Evolutionary conservation across 352 stramenopile species (phyloP), one percentile per base, ranked within the genome.

Genomic region (Globisporangium lucens): DNA sequence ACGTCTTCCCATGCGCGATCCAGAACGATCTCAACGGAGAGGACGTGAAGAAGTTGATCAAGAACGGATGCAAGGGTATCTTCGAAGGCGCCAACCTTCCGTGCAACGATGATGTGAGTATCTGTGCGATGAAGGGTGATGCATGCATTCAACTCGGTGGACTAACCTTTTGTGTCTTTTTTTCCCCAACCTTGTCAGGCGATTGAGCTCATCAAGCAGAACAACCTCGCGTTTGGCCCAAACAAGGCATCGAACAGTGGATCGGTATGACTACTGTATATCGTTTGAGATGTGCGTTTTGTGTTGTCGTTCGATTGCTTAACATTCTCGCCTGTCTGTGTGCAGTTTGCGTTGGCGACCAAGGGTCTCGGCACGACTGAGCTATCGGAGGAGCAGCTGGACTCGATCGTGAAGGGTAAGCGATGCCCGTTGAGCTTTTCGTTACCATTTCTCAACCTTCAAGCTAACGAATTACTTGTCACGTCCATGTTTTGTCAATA

Each of bases 1-100:
- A 99, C 68, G 95, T 91, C 61, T 99, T 99, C 72, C 94, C 97
- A 38, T 99, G 95, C 72, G 96, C 94, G n/a, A 93, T 91, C 38
- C 93, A 98, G 76, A 95, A 98, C 72, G 89, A 98, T 58, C 88
- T 99, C 67, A 83, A 94, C 68, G 82, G 78, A 56, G 87, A 89
- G 10, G 73, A 74, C 15, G 75, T 87, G 56, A 88, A 89, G 63
- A 68, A 85, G 66, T 80, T 95, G 0, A 76, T 97, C 69, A 91
- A 94, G 79, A 97, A 94, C 71, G 89, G 89, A 62, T 95, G 87
- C 79, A 89, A 94, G 75, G 89, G 88, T 46, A 76, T 97, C 56
- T 95, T 97, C 56, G 89, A 97, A 74, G 88, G 88, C 43, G 87
- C 88, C 56, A 93, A 95, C 72, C 87, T 94, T 64, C 87, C 89